Evolutionary conservation across 1,284 basidiomycete genomes (phyloP).

Genomic region (Ganoderma lucidum): DNA sequence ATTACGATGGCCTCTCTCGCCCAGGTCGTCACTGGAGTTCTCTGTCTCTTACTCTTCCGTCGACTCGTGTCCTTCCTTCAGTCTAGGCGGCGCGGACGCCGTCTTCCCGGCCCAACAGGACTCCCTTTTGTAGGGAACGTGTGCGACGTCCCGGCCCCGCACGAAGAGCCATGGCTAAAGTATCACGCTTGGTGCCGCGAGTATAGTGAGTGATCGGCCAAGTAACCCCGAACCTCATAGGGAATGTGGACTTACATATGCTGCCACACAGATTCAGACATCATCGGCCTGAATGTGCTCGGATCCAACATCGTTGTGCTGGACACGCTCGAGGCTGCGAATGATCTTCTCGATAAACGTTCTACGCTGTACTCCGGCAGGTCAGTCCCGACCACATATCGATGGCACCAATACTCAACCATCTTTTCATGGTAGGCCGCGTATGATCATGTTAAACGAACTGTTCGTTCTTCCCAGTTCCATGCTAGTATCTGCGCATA

Average conservation of each 20-base stretch:
- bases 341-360: constrained; percentile 34
- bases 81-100: background rate
- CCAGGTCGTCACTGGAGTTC: background rate
- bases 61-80: background rate
- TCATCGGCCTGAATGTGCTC: constrained; percentile 31
- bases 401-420: background rate
- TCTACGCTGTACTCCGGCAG: constrained; percentile 34
- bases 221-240: background rate
- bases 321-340: constrained; percentile 45
- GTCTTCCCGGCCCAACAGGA: constrained; percentile 35
- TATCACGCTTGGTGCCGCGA: constrained; percentile 24
- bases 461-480: constrained; percentile 36
- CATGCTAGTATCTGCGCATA: background rate
- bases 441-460: constrained; percentile 42
- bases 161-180: constrained; percentile 26
- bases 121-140: constrained; percentile 38
- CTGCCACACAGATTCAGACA: constrained; percentile 27
- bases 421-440: constrained; percentile 41
- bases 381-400: constrained; percentile 3
- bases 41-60: background rate
- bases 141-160: constrained; percentile 31
- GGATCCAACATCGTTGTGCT: constrained; percentile 47
- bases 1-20: background rate
- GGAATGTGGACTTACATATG: background rate
- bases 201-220: constrained; percentile 21